Base-by-base conservation (phyloP, 805 yeast genomes). In the Kluyveromyces siamensis region DNA sequence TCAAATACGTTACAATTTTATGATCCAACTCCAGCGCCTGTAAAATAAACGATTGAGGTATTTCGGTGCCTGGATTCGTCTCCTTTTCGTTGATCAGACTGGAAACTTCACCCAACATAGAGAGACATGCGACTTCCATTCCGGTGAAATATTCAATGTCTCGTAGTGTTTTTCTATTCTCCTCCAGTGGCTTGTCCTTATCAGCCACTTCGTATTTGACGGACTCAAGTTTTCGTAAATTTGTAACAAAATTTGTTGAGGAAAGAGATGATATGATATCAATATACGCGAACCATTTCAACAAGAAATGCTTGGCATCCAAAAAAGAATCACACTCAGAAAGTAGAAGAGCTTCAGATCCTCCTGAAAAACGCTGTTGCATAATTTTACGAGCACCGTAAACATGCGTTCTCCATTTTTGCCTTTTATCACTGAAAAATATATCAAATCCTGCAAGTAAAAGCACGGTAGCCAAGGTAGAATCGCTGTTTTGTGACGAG, bases 321-420 rank as follows among this genome's bases (percentile, higher is more conserved):
- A 51, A 44, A 27, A 59, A 61, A 16, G 48, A 33, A 10, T 54
- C 54, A 13, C 27, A 38, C 21, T 57, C 55, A n/a, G 55, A 41
- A 1, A 54, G 47, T 17, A 54, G 48, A 10, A 53, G 33, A 19
- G 40, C 41, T 13, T 19, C 36, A 49, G 46, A 40, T 53, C 37
- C 37, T 58, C 43, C 50, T 36, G 44, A 47, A 19, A 51, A 18
- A 33, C 58, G 48, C 42, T 52, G 50, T 27, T 42, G 37, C 21
- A 83, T 71, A 38, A 84, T 81, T 56, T 81, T 84, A 50, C 79
- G 70, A 0, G 90, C 89, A 0, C 89, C 89, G 37, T 74, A 69
- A 46, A 79, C 68, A 60, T 84, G 91, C 1, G 81, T 75, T 58
- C 82, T 72, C 78, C 87, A 85, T 41, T 74, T 59, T 49, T 58